These are phyloP conservation scores for Aureobasidium leucospermi DNA, from an alignment of 2,329 filamentous ascomycete genomes.

Conservation along the genomic window DNA sequence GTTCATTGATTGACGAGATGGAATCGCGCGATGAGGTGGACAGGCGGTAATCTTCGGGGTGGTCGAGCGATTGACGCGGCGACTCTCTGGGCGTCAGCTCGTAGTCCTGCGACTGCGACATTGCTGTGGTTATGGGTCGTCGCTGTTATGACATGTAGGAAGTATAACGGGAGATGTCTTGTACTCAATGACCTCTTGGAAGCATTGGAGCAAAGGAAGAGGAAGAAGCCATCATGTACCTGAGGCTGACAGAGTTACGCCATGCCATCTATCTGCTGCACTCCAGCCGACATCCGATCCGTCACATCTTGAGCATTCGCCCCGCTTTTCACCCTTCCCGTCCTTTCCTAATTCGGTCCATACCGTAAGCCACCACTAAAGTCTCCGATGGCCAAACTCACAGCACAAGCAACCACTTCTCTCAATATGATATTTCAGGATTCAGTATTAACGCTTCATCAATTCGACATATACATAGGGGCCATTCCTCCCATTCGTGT, in stretches of 20 bases:
- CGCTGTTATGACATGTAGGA: background rate
- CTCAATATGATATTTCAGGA: background rate
- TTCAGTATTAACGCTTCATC: background rate
- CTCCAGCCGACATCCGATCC: background rate
- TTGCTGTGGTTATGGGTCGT: background rate
- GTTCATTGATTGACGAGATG: slow-evolving; percentile 36
- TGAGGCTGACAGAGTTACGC: background rate
- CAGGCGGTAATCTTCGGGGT: slow-evolving; percentile 21
- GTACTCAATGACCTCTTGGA: background rate
- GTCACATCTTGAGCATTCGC: background rate
- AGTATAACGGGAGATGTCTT: background rate
- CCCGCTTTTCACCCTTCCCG: background rate
- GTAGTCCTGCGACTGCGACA: slow-evolving; percentile 8
- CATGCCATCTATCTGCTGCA: background rate
- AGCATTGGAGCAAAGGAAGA: background rate
- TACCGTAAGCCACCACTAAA: background rate
- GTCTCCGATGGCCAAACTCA: background rate
- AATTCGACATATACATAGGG: background rate
- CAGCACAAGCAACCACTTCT: background rate
- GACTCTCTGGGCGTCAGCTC: slow-evolving; percentile 4
- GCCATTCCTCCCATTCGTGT: background rate
- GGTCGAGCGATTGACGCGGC: slow-evolving; percentile 2
- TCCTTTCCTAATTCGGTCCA: background rate
- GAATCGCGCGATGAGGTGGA: slow-evolving; percentile 27
- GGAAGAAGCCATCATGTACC: background rate